phyloP scores from a whole-genome alignment of 352 stramenopile species.

The Pythium dissimile region DNA sequence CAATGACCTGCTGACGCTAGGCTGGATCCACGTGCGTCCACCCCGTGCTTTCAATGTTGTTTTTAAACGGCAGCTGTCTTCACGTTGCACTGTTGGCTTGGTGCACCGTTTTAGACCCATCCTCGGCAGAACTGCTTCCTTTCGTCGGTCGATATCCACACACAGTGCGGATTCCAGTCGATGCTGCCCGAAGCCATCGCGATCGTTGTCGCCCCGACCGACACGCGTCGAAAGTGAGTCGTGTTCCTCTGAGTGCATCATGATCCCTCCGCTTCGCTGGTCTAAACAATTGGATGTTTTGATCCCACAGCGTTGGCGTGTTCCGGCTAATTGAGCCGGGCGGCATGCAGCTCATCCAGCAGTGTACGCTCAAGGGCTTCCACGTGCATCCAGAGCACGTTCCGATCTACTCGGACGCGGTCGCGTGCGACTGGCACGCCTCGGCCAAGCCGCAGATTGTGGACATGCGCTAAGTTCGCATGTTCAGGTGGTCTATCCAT shows the following conservation, averaged over 20 bases:
- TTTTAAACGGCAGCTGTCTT: too few relatives aligned
- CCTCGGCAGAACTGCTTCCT: conserved; percentile 87
- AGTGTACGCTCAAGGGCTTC: conserved; percentile 84
- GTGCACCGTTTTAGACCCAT: conserved; percentile 53
- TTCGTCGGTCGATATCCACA: conserved; percentile 89
- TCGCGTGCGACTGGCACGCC: conserved; percentile 66
- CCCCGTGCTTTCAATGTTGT: neutral
- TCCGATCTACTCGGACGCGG: conserved; percentile 75
- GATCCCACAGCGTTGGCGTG: conserved; percentile 63
- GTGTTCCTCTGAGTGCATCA: neutral
- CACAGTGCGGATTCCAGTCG: conserved; percentile 87
- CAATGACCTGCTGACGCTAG: conserved; percentile 85
- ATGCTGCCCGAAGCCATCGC: conserved; percentile 88
- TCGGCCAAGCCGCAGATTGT: conserved; percentile 38
- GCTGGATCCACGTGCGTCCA: conserved; percentile 87
- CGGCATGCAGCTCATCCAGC: conserved; percentile 86
- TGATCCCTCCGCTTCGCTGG: too few relatives aligned
- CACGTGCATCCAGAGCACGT: conserved; percentile 77
- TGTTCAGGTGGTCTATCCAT: neutral
- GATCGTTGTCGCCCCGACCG: conserved; percentile 81
- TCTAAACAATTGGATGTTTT: too few relatives aligned
- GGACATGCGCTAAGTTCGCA: conserved; percentile 55
- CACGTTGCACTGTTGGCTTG: too few relatives aligned
- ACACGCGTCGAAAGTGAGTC: conserved; percentile 61
- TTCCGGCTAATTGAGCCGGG: conserved; percentile 78